Evolutionary conservation across 1,284 basidiomycete genomes (phyloP).

Genomic region (Heterobasidion irregulare): DNA sequence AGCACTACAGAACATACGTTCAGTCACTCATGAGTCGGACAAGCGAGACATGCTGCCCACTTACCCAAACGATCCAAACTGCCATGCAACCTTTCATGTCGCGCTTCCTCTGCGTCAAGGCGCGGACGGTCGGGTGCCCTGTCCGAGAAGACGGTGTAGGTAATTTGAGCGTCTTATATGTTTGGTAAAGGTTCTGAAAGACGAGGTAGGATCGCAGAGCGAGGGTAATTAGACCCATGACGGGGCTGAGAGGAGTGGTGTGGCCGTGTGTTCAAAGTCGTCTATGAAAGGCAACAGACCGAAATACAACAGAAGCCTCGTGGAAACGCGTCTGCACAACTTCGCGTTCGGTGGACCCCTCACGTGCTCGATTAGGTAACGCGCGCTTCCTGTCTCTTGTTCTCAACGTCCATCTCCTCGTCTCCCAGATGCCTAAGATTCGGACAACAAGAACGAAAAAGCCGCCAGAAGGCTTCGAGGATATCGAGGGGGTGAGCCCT

Average conservation of each 20-base stretch:
- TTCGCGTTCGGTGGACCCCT: background rate
- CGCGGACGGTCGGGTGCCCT: conserved; percentile 54
- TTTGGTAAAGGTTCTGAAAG: conserved; percentile 72
- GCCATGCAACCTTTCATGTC: conserved; percentile 76
- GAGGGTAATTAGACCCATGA: conserved; percentile 65
- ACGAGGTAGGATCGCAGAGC: conserved; percentile 58
- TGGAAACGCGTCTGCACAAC: no score
- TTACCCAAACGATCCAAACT: conserved; percentile 79
- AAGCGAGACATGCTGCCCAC: conserved; percentile 14
- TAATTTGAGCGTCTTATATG: conserved; percentile 69
- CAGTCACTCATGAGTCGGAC: background rate
- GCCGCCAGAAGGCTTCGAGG: conserved; percentile 96
- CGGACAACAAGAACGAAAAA: conserved; percentile 90
- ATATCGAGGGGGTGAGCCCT: conserved; percentile 70
- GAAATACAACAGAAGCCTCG: conserved; percentile 1
- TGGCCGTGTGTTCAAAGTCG: no score
- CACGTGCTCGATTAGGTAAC: conserved; percentile 2
- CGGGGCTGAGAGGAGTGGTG: conserved; percentile 3
- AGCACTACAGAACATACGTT: conserved; percentile 35
- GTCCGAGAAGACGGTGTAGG: conserved; percentile 55
- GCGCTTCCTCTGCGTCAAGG: conserved; percentile 65
- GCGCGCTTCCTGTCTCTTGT: background rate
- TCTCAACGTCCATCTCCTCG: background rate
- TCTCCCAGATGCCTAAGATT: conserved; percentile 83
- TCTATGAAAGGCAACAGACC: background rate